These are phyloP conservation scores for Cytospora schulzeri DNA, from an alignment of 2,329 filamentous ascomycete species.

Conservation along the genomic window DNA sequence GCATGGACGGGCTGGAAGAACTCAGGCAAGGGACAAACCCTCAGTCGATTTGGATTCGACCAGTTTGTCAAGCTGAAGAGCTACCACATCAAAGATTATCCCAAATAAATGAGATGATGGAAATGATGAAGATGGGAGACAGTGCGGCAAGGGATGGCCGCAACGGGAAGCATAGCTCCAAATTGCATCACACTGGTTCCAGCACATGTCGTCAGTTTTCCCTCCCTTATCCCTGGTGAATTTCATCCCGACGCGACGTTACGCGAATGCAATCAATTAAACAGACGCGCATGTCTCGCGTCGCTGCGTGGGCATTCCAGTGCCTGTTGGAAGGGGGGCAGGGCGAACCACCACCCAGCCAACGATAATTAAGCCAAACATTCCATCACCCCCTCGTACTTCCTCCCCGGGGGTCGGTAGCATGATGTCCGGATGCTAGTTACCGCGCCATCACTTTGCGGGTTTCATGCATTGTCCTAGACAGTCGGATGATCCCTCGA, in stretches of 20 bases:
- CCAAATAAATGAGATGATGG: slow-evolving; percentile 48
- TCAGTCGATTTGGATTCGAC: slow-evolving; percentile 90
- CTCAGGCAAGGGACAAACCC: slow-evolving; percentile 86
- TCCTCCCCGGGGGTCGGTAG: background rate
- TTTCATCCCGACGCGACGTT: slow-evolving; percentile 14
- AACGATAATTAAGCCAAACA: slow-evolving; percentile 10
- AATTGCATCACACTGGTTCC: slow-evolving; percentile 6
- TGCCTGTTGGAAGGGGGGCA: background rate
- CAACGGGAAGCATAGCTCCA: slow-evolving; percentile 14
- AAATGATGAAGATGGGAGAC: slow-evolving; percentile 5
- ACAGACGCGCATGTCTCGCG: slow-evolving; percentile 22
- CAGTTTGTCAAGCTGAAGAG: slow-evolving; percentile 97
- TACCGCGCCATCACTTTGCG: slow-evolving; percentile 13
- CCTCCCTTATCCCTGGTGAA: slow-evolving; percentile 10
- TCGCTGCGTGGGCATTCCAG: slow-evolving; percentile 23
- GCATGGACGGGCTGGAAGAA: slow-evolving; percentile 99
- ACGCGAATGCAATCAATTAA: slow-evolving; percentile 25
- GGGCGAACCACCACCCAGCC: background rate
- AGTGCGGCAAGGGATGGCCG: slow-evolving; percentile 24
- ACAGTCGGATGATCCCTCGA: slow-evolving; percentile 19
- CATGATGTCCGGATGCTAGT: slow-evolving; percentile 7
- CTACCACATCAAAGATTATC: slow-evolving; percentile 85
- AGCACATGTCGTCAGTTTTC: slow-evolving; percentile 10
- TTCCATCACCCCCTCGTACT: slow-evolving; percentile 15
- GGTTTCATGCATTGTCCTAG: slow-evolving; percentile 12